Percentiles rank a stretch among this genome's conserved stretches.
Evolutionary conservation across 495 filamentous ascomycete species (phyloP).

Genomic region (Glutinoglossum americanum): DNA sequence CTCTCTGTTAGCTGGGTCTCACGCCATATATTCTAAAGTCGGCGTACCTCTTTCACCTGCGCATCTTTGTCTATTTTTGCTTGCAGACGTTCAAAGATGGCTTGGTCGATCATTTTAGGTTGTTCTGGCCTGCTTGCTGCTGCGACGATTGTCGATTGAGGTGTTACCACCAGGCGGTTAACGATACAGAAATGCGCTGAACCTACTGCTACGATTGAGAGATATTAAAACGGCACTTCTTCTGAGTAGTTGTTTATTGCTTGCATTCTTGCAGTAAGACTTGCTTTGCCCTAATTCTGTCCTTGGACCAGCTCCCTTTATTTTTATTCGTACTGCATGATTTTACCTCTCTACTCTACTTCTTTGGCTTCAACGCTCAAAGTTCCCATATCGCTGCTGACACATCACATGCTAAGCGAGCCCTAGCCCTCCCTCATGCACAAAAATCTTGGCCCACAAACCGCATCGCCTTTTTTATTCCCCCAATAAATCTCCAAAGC

Average conservation of each 20-base stretch:
- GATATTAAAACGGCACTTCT: too few relatives aligned
- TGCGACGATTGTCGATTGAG: background rate
- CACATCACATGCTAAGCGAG: background rate
- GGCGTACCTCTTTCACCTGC: conserved; percentile 48
- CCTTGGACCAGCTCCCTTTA: too few relatives aligned
- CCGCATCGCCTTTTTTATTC: background rate
- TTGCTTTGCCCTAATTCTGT: too few relatives aligned
- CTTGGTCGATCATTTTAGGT: conserved; percentile 42
- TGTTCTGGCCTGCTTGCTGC: background rate
- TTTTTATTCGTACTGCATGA: too few relatives aligned
- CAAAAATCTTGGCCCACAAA: conserved; percentile 2
- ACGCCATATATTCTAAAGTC: background rate
- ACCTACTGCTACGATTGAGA: too few relatives aligned
- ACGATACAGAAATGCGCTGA: too few relatives aligned
- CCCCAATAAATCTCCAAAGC: background rate
- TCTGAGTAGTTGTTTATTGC: too few relatives aligned
- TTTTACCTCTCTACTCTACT: too few relatives aligned
- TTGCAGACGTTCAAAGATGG: conserved; percentile 75
- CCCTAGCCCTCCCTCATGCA: background rate
- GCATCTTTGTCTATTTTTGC: conserved; percentile 75
- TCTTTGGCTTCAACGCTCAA: too few relatives aligned
- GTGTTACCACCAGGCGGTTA: too few relatives aligned
- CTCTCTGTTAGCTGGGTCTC: conserved; percentile 3
- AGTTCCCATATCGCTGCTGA: background rate
- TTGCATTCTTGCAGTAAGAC: too few relatives aligned